Evolutionary conservation across 2,329 filamentous ascomycete species (phyloP), one percentile per base, ranked within the genome.

Genomic region (Fusarium sp.): DNA sequence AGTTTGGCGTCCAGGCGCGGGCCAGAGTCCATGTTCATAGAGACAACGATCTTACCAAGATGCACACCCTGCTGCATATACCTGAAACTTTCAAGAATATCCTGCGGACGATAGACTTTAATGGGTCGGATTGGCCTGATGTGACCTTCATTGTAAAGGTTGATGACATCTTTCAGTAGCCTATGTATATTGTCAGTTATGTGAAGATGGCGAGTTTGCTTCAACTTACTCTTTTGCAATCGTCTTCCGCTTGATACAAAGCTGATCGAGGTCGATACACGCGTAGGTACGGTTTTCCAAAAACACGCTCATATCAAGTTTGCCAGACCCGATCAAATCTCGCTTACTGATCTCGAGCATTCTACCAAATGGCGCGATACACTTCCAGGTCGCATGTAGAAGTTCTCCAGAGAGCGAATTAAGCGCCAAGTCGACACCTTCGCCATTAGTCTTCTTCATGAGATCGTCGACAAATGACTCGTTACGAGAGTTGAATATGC

Each of bases 351-450:
- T 55, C 18, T 55, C 56, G 18, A 59, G 40, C 48, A 59, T 55
- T n/a, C 32, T 38, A 13, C 56, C 56, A 4, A 59, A 59, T 24
- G 29, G 29, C 6, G 56, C 48, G 8, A 59, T 55, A 8, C 56
- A 59, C 24, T 55, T 55, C 56, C 56, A 59, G 15, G 56, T 59
- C 4, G 56, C 48, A 8, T 59, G 56, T 5, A 59, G 49, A 45
- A 59, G 48, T 6, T 59, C 56, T 3, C 56, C 56, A 10, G 56
- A 55, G 1, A 59, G 22, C 0, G 56, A 59, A 30, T 59, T 59
- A 8, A 59, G 56, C n/a, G 48, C 48, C 11, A 59, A 38, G 12
- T 59, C 56, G 8, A 59, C 56, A 3, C 56, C 56, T n/a, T 45
- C 18, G 2, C 48, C 56, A 3, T 22, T n/a, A 4, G 56, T 59